A percentile compares a stretch with the other conserved stretches of the same genome.
Conservation (phyloP, 176 grass and related monocot genomes). For the Sorghum bicolor region Sorghum_bicolor_NCBIv3 NC_012878.2:55058501-55059000, state of each 20-base stretch:
- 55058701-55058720: constrained; percentile 7
- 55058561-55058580: background rate
- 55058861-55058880: background rate
- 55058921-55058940: background rate
- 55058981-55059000: background rate
- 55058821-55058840: background rate
- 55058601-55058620: constrained; percentile 34
- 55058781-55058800: background rate
- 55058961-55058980: background rate
- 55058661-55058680: background rate
- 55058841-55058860: constrained; percentile 22
- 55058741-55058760: background rate
- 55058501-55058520: background rate
- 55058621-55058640: background rate
- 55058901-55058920: background rate
- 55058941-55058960: background rate
- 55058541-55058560: background rate
- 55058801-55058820: background rate
- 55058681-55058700: background rate
- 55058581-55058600: background rate
- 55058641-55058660: background rate
- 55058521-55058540: background rate
- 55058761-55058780: background rate
- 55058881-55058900: background rate
- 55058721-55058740: background rate